Conservation (phyloP, 768 basidiomycete species). For the Dacryopinax primogenitus region DNA sequence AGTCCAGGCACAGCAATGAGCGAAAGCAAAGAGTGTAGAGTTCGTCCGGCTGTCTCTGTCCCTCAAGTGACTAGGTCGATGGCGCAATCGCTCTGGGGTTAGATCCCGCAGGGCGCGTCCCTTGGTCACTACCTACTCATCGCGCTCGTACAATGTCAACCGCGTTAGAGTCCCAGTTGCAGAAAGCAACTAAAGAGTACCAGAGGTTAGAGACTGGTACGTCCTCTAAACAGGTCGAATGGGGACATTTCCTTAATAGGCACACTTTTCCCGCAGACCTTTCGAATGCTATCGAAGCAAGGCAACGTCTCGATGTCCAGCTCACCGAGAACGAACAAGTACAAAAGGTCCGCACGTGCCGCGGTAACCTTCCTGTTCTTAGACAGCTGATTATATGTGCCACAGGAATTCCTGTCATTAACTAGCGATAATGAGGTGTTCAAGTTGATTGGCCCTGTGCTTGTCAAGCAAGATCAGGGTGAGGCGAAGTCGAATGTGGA, state of each 20-base stretch:
- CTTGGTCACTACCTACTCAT: background rate
- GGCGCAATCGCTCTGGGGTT: slow-evolving; percentile 1
- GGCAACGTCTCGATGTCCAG: slow-evolving; percentile 82
- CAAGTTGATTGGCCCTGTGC: slow-evolving; percentile 82
- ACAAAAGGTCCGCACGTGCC: slow-evolving; percentile 49
- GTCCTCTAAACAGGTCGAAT: background rate
- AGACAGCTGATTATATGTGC: background rate
- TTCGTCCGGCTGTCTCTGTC: background rate
- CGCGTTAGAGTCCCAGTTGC: background rate
- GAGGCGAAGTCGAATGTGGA: slow-evolving; percentile 84
- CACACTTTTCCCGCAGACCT: slow-evolving; percentile 36
- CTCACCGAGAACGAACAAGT: slow-evolving; percentile 84
- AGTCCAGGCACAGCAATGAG: slow-evolving; percentile 1
- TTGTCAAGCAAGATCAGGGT: slow-evolving; percentile 74
- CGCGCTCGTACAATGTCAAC: background rate
- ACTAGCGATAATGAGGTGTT: slow-evolving; percentile 68
- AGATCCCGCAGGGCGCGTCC: slow-evolving; percentile 7
- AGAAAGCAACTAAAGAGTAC: slow-evolving; percentile 5
- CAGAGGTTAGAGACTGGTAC: background rate
- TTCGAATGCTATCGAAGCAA: slow-evolving; percentile 56
- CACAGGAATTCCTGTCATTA: slow-evolving; percentile 71
- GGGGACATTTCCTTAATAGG: background rate
- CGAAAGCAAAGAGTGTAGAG: slow-evolving; percentile 4
- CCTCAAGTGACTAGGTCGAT: background rate
- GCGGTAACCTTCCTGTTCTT: background rate